A percentile compares a stretch with the other conserved stretches of the same genome.
Conservation (phyloP, 441 rosid genomes). For the Eutrema salsugineum region DNA sequence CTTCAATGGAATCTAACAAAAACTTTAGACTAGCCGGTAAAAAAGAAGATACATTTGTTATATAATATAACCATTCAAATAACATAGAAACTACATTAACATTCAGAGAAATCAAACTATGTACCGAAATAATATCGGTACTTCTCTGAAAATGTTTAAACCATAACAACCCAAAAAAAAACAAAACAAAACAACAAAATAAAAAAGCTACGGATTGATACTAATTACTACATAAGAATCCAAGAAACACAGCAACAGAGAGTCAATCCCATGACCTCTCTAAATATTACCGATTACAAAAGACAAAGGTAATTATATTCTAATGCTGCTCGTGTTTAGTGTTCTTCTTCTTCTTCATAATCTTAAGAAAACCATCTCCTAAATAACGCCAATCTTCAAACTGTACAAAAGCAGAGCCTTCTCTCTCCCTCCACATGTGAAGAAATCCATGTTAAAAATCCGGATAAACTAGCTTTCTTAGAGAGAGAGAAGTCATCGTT, state of each 20-base stretch:
- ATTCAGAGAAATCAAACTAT: conserved; percentile 26
- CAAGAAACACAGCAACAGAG: conserved; percentile 29
- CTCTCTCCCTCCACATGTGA: conserved; percentile 21
- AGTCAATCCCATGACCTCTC: conserved; percentile 1
- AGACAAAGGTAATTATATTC: conserved; percentile 25
- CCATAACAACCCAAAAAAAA: background rate
- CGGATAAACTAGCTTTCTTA: conserved; percentile 20
- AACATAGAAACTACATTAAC: conserved; percentile 12
- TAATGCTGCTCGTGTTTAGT: conserved; percentile 14
- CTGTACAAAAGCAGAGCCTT: conserved; percentile 29
- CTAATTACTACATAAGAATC: conserved; percentile 17
- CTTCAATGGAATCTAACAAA: background rate
- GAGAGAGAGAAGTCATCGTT: conserved; percentile 26
- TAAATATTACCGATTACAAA: conserved; percentile 28
- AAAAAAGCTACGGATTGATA: background rate
- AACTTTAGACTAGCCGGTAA: background rate
- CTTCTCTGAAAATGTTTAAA: conserved; percentile 21
- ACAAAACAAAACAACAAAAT: background rate
- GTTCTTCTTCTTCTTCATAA: conserved; percentile 16
- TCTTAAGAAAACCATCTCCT: conserved; percentile 11
- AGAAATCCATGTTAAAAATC: conserved; percentile 28
- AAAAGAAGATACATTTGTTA: background rate
- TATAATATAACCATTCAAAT: conserved; percentile 12
- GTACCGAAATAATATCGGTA: conserved; percentile 12
- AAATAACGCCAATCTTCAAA: conserved; percentile 25